phyloP scores from a whole-genome alignment of 192 early-diverging fungal genomes.

The Coemansia sp. region DNA sequence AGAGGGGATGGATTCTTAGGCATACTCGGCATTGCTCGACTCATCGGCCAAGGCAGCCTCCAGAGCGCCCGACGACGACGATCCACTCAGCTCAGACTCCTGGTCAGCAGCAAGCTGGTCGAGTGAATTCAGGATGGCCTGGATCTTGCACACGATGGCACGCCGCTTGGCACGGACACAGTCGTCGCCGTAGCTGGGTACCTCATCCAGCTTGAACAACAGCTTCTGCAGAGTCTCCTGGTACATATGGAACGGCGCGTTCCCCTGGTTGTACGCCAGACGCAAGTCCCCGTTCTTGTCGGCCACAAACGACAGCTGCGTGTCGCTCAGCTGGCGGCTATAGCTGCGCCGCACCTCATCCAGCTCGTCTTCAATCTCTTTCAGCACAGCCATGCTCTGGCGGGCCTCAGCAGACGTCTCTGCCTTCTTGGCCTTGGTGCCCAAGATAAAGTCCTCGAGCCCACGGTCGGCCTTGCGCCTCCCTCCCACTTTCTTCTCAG shows the following conservation, averaged over 20 bases:
- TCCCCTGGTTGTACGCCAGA: slow-evolving; percentile 27
- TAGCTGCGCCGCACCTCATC: slow-evolving; percentile 29
- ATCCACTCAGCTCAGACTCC: slow-evolving; percentile 25
- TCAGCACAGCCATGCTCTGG: slow-evolving; percentile 9
- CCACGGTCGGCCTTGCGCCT: slow-evolving; percentile 1
- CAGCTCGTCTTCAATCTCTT: slow-evolving; percentile 21
- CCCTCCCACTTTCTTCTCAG: neutral
- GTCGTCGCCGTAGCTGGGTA: slow-evolving; percentile 21
- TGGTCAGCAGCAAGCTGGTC: slow-evolving; percentile 33
- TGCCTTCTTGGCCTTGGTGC: neutral
- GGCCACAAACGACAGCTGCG: slow-evolving; percentile 39
- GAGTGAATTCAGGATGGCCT: slow-evolving; percentile 28
- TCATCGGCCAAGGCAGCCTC: slow-evolving; percentile 13
- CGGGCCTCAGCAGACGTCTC: neutral
- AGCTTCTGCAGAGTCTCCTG: slow-evolving; percentile 28
- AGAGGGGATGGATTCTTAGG: too few species aligned
- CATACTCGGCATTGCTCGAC: slow-evolving; percentile 20
- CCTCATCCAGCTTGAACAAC: slow-evolving; percentile 17
- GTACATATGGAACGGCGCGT: slow-evolving; percentile 30
- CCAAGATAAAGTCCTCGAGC: slow-evolving; percentile 28
- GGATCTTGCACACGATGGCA: slow-evolving; percentile 30
- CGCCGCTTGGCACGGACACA: slow-evolving; percentile 17
- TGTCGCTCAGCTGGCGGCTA: slow-evolving; percentile 25
- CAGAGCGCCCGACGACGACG: neutral
- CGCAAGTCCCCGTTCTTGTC: slow-evolving; percentile 33